phyloP scores from a whole-genome alignment of 768 basidiomycete species.

The Xerocomellus amylosporus region DNA sequence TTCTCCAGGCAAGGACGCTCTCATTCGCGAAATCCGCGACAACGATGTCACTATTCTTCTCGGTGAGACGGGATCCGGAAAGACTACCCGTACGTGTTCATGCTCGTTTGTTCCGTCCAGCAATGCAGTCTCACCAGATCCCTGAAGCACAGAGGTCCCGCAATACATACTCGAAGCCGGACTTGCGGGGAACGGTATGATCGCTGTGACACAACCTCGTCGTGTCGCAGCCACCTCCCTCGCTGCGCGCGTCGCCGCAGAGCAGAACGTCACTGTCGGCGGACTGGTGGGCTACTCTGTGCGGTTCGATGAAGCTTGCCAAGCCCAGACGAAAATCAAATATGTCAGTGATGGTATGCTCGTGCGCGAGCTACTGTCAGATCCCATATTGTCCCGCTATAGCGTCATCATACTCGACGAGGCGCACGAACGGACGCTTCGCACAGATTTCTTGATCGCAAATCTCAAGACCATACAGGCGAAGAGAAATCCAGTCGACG shows the following conservation, averaged over 20 bases:
- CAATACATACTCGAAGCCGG: slow-evolving; percentile 91
- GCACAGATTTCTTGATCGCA: slow-evolving; percentile 92
- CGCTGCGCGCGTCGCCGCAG: slow-evolving; percentile 85
- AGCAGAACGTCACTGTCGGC: slow-evolving; percentile 73
- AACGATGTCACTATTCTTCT: slow-evolving; percentile 88
- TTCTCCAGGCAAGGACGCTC: slow-evolving; percentile 63
- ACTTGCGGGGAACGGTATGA: slow-evolving; percentile 64
- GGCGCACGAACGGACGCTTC: slow-evolving; percentile 92
- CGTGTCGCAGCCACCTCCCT: slow-evolving; percentile 93
- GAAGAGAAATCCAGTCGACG: slow-evolving; percentile 50
- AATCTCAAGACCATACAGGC: slow-evolving; percentile 81
- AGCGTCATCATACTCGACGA: slow-evolving; percentile 92
- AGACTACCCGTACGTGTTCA: slow-evolving; percentile 87
- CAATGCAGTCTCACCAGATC: slow-evolving; percentile 18
- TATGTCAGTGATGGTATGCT: slow-evolving; percentile 99
- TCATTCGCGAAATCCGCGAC: slow-evolving; percentile 66
- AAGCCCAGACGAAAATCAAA: slow-evolving; percentile 80
- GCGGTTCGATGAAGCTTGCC: slow-evolving; percentile 85
- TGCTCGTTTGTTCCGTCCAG: not conserved
- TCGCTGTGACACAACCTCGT: slow-evolving; percentile 94
- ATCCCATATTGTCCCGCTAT: slow-evolving; percentile 74
- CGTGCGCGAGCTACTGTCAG: slow-evolving; percentile 84
- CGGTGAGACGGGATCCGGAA: slow-evolving; percentile 97
- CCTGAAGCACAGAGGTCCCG: slow-evolving; percentile 75
- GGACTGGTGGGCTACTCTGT: slow-evolving; percentile 89